Conservation (phyloP, 148 eudicot species). For the Beta vulgaris region DNA sequence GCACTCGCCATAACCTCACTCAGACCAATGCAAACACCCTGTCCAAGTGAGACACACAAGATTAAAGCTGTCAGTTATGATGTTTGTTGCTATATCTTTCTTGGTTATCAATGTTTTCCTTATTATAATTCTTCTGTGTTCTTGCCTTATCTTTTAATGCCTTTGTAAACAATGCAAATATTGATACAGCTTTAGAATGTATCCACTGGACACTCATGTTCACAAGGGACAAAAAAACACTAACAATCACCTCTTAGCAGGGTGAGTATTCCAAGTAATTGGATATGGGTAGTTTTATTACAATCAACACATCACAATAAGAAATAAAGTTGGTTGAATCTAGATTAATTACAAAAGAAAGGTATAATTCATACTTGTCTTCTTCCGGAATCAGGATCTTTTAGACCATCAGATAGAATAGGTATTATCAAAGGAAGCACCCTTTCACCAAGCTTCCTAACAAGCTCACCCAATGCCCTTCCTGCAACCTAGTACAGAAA, state of each 20-base stretch:
- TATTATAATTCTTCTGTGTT: no score
- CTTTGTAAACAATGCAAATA: no score
- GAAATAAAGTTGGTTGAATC: background rate
- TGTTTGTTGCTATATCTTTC: no score
- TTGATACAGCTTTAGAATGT: no score
- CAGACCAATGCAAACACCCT: slow-evolving; percentile 97
- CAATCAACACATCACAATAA: background rate
- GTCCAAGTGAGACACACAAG: slow-evolving; percentile 18
- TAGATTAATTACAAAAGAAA: no score
- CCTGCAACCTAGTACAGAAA: slow-evolving; percentile 70
- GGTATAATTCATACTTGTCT: slow-evolving; percentile 67
- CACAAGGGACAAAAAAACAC: no score
- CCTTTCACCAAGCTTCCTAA: slow-evolving; percentile 97
- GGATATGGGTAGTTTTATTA: background rate
- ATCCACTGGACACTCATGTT: no score
- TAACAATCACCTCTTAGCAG: no score
- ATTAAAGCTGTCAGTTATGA: no score
- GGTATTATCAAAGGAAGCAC: slow-evolving; percentile 93
- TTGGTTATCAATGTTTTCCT: no score
- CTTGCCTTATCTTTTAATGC: no score
- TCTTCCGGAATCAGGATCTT: slow-evolving; percentile 70
- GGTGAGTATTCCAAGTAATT: no score
- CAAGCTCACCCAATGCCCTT: slow-evolving; percentile 92
- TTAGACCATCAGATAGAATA: slow-evolving; percentile 74
- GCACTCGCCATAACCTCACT: slow-evolving; percentile 99